Evolutionary conservation across 352 stramenopile genomes (phyloP).

Genomic region (Phytophthora fragariae): DNA sequence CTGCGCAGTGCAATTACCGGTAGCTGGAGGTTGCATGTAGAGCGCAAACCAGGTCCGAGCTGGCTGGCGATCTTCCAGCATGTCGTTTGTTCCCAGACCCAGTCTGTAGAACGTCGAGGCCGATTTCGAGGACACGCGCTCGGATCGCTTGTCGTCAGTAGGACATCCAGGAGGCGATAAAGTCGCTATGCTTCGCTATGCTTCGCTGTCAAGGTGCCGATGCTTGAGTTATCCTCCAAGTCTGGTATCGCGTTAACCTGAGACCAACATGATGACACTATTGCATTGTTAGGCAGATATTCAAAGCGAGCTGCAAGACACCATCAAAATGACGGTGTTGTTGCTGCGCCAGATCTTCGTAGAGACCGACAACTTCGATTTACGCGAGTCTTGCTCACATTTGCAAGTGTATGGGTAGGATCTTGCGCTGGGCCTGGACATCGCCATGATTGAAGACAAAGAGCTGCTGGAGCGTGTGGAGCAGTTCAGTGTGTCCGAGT

Average conservation of each 20-base stretch:
- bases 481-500: conserved; percentile 78
- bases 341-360: conserved; percentile 83
- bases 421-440: conserved; percentile 74
- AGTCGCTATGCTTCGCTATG: conserved; percentile 81
- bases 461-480: conserved; percentile 81
- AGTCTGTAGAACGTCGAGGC: conserved; percentile 71
- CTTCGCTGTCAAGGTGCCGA: conserved; percentile 78
- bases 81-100: no score
- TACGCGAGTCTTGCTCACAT: neutral
- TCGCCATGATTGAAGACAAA: conserved; percentile 76
- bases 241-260: neutral
- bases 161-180: conserved; percentile 77
- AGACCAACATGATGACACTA: neutral
- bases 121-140: conserved; percentile 87
- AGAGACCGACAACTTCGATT: conserved; percentile 49
- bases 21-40: no score
- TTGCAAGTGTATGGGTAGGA: conserved; percentile 36
- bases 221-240: neutral
- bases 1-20: no score
- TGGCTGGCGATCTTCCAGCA: no score
- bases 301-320: conserved; percentile 81
- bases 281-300: conserved; percentile 57
- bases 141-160: conserved; percentile 82
- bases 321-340: conserved; percentile 89
- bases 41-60: no score